Evolutionary conservation across 202 grass and related monocot species (phyloP), one percentile per base, ranked within the genome.

Genomic region (Cymbopogon flexuosus): DNA sequence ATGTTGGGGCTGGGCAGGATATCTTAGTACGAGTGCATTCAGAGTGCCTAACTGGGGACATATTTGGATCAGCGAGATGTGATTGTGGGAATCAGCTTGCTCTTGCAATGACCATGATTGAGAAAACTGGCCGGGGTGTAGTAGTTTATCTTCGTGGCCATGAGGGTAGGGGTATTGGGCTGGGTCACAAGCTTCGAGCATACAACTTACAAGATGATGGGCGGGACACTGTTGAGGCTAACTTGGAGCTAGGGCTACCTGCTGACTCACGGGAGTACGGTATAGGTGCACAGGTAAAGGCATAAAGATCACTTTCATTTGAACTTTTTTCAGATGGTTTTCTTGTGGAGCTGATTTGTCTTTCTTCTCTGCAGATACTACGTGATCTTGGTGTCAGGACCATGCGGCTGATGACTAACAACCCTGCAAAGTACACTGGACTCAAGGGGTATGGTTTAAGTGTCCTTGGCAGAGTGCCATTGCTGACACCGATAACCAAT

Each of bases 201-300:
- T 94, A 98, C 76, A 98, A 94, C 78, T 89, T 98, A 62, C 92
- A 94, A 77, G 95, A 98, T 72, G 86, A 84, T 34, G 95, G 95
- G 5, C 75, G 90, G 2, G 95, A 94, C 75, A 98, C 95, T 64
- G 95, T 98, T 0, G 95, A 98, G 89, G 95, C 95, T 79, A 98
- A 98, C 70, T 87, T 93, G 88, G 92, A 98, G 40, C 75, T 98
- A 54, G 95, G 95, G 16, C 76, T 98, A 66, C 95, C 92, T 40
- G 95, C 88, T 57, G 95, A 98, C 70, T 93, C 95, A 1, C 88
- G 92, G 65, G 95, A 98, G 45, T 98, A 98, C 9, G 90, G 95
- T 78, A 94, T 98, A 70, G 95, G 95, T 29, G 95, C 95, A 77
- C 88, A 91, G 95, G 95, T 97, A 79, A 16, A 16, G 46, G 15